Evolutionary conservation across 2,329 filamentous ascomycete species (phyloP).

Genomic region (Fusarium solani-melongenae): DNA sequence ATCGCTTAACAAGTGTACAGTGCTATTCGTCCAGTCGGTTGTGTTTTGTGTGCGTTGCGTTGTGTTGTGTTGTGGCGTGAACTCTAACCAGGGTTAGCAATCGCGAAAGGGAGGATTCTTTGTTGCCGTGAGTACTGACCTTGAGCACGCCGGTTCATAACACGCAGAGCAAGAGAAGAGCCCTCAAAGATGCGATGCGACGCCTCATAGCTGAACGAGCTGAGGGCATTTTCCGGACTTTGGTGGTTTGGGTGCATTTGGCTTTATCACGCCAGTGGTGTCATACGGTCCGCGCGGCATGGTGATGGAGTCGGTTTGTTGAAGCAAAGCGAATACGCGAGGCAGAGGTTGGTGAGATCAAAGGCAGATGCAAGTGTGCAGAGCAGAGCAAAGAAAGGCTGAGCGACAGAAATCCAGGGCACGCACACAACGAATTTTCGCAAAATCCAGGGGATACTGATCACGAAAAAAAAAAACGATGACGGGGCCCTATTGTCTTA

Average conservation of each 20-base stretch:
- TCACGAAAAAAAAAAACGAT: conserved; percentile 31
- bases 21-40: conserved; percentile 28
- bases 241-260: conserved; percentile 49
- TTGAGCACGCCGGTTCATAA: conserved; percentile 29
- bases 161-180: conserved; percentile 2
- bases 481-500: conserved; percentile 39
- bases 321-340: conserved; percentile 8
- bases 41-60: neutral
- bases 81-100: conserved; percentile 28
- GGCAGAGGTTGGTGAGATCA: conserved; percentile 18
- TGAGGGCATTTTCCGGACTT: conserved; percentile 43
- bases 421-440: conserved; percentile 35
- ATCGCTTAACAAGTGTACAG: conserved; percentile 35
- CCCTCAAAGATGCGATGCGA: conserved; percentile 15
- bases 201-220: conserved; percentile 26
- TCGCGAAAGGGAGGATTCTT: neutral
- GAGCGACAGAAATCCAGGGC: conserved; percentile 35
- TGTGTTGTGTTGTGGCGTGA: conserved; percentile 25
- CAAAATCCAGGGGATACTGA: conserved; percentile 32
- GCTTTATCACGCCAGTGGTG: conserved; percentile 52
- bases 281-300: conserved; percentile 54
- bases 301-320: conserved; percentile 17
- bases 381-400: conserved; percentile 20
- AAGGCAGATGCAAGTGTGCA: conserved; percentile 26
- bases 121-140: conserved; percentile 24